Conservation (phyloP, 768 basidiomycete species). For the Podaxis sp. region DNA sequence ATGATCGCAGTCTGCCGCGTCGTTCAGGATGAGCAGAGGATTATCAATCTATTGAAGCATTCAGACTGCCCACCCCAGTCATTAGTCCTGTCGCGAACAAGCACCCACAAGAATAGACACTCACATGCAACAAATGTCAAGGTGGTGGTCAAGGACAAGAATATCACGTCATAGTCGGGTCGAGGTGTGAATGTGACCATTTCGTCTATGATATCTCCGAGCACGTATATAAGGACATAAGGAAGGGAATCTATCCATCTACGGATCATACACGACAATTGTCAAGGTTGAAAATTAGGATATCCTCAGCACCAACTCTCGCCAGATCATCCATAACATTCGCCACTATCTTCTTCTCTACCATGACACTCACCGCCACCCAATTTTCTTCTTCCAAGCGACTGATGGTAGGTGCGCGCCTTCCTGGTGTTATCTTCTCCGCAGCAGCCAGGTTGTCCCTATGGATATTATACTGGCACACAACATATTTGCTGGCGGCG, state of each 20-base stretch:
- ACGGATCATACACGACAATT: conserved; percentile 82
- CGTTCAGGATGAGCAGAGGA: background rate
- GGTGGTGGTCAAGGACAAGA: background rate
- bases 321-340: conserved; percentile 87
- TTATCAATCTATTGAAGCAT: background rate
- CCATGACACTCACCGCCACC: conserved; percentile 93
- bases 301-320: conserved; percentile 83
- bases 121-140: background rate
- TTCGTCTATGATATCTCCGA: background rate
- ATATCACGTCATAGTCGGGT: background rate
- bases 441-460: conserved; percentile 62
- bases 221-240: background rate
- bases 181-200: background rate
- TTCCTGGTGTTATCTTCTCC: conserved; percentile 77
- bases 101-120: background rate
- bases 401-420: conserved; percentile 85
- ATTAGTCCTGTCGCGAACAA: background rate
- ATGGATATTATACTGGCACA: conserved; percentile 91
- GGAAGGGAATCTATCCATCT: background rate
- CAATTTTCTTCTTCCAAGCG: conserved; percentile 81
- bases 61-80: background rate
- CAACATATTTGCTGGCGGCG: conserved; percentile 81
- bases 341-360: conserved; percentile 78
- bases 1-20: conserved; percentile 13
- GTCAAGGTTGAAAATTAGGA: conserved; percentile 85